Evolutionary conservation across 805 yeast species (phyloP).

Genomic region (Wickerhamiella sorbophila): DNA sequence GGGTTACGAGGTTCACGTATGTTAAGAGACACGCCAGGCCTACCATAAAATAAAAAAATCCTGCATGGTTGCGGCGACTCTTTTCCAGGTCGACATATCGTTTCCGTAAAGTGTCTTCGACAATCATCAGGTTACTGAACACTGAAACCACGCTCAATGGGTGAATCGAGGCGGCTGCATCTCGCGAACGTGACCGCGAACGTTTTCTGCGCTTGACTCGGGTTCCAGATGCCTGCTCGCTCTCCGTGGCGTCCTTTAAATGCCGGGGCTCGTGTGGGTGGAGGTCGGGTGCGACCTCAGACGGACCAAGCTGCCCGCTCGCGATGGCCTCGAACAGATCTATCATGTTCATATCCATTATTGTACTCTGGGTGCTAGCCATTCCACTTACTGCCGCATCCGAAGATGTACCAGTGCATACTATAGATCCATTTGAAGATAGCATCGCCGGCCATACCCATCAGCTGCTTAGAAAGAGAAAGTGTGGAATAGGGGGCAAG

Average conservation of each 20-base stretch:
- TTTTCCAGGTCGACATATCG: constrained; percentile 64
- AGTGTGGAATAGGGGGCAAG: too few species aligned
- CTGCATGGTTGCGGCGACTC: constrained; percentile 46
- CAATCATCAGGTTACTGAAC: constrained; percentile 46
- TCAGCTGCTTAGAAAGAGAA: too few species aligned
- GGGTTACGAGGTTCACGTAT: constrained; percentile 20
- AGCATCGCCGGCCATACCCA: too few species aligned
- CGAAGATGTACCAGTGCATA: too few species aligned
- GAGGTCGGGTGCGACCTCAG: neutral
- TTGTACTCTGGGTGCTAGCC: too few species aligned
- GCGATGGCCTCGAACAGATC: constrained; percentile 3
- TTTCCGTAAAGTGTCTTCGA: constrained; percentile 73
- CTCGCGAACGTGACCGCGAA: neutral
- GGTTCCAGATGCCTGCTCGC: neutral
- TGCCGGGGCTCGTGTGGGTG: neutral
- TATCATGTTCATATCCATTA: neutral
- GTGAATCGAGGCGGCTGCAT: neutral
- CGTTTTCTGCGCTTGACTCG: neutral
- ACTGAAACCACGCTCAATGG: constrained; percentile 1
- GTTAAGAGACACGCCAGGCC: constrained; percentile 21
- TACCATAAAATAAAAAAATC: constrained; percentile 30
- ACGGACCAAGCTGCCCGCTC: neutral
- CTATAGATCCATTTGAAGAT: too few species aligned
- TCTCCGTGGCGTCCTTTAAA: neutral
- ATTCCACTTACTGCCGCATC: too few species aligned